A percentile compares a stretch with the other conserved stretches of the same genome.
These are phyloP conservation scores for Psilocybe cubensis DNA, from an alignment of 768 basidiomycete species.

Conservation along the genomic window DNA sequence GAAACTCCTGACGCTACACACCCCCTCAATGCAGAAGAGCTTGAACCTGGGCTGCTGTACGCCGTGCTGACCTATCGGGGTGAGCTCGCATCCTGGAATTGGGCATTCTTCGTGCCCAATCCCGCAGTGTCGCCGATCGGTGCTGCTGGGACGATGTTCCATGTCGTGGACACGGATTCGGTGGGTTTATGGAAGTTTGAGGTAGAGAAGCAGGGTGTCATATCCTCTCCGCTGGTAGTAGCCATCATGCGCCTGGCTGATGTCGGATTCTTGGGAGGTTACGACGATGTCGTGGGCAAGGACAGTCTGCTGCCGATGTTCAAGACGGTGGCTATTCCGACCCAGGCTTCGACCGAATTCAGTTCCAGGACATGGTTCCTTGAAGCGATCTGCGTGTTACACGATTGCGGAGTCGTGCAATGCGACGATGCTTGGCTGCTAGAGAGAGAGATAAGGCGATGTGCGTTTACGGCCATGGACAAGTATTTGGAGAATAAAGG, in stretches of 20 bases:
- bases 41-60: constrained; percentile 45
- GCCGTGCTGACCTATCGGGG: constrained; percentile 49
- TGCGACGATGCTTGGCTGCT: constrained; percentile 53
- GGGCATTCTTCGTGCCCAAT: constrained; percentile 52
- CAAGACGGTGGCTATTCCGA: constrained; percentile 44
- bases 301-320: constrained; percentile 48
- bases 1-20: constrained; percentile 19
- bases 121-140: constrained; percentile 43
- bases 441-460: constrained; percentile 49
- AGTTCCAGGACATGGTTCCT: constrained; percentile 53
- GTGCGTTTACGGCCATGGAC: constrained; percentile 54
- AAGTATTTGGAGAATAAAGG: constrained; percentile 49
- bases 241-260: constrained; percentile 48
- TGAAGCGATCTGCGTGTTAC: constrained; percentile 47
- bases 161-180: constrained; percentile 40
- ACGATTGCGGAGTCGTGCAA: constrained; percentile 50
- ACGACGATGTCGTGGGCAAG: constrained; percentile 44
- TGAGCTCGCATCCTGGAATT: constrained; percentile 52
- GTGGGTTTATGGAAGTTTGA: constrained; percentile 42
- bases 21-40: constrained; percentile 31
- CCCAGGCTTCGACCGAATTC: constrained; percentile 37
- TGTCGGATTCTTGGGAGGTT: constrained; percentile 43
- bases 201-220: constrained; percentile 37
- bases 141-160: constrained; percentile 46
- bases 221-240: constrained; percentile 44